Percentiles rank a stretch among this genome's conserved stretches.
Conservation (phyloP, 257 asterid genomes). For the Mitragyna speciosa region DNA sequence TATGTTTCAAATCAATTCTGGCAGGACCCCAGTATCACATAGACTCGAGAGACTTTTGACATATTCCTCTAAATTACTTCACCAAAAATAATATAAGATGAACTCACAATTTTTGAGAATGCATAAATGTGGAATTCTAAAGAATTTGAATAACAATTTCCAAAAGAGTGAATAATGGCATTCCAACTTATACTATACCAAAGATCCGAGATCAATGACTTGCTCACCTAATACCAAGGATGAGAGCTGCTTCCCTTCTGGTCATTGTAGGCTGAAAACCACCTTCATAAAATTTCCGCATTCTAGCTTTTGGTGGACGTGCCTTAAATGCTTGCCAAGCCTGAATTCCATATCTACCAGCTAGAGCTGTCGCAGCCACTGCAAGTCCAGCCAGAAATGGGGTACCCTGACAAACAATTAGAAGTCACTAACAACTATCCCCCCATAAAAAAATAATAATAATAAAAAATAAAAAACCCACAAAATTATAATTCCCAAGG, state of each 20-base stretch:
- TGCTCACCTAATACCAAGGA: slow-evolving; percentile 32
- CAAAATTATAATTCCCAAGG: background rate
- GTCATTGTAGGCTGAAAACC: slow-evolving; percentile 44
- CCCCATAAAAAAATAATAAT: background rate
- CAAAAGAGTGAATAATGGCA: background rate
- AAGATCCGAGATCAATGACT: background rate
- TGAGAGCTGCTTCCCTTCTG: slow-evolving; percentile 44
- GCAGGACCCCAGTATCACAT: background rate
- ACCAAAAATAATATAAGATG: background rate
- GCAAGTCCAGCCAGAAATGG: slow-evolving; percentile 45
- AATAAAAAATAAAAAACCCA: too few relatives aligned
- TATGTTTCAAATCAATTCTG: background rate
- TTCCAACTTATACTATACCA: background rate
- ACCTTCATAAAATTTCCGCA: slow-evolving; percentile 40
- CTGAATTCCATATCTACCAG: slow-evolving; percentile 44
- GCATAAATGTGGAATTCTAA: background rate
- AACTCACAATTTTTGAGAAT: background rate
- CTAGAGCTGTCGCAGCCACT: slow-evolving; percentile 43
- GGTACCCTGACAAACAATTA: slow-evolving; percentile 31
- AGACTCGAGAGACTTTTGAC: background rate
- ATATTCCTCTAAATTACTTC: background rate
- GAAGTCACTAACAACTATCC: background rate
- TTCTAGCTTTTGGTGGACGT: slow-evolving; percentile 31
- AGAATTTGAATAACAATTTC: background rate
- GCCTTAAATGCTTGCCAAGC: slow-evolving; percentile 48